A percentile compares a stretch with the other conserved stretches of the same genome.
Conservation (phyloP, 169 alveolate genomes). For the Plasmodium gallinaceum region DNA sequence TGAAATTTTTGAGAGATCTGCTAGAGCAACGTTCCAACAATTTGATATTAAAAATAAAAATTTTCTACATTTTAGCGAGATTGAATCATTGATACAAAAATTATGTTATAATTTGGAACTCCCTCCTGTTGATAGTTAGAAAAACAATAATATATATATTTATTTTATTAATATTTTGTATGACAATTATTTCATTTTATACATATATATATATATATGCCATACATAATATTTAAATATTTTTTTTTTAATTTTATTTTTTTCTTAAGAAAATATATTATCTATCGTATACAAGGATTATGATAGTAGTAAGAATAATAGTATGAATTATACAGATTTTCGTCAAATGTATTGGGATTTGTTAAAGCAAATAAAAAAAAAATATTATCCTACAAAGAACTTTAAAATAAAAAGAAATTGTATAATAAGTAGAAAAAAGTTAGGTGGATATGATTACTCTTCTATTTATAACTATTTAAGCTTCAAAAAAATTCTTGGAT, state of each 20-base stretch:
- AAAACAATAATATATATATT: neutral
- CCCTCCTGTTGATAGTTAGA: slow-evolving; percentile 75
- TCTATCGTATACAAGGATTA: slow-evolving; percentile 74
- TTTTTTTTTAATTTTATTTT: neutral
- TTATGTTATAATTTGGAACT: slow-evolving; percentile 63
- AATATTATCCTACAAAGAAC: slow-evolving; percentile 72
- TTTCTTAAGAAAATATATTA: slow-evolving; percentile 37
- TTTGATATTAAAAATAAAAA: slow-evolving; percentile 73
- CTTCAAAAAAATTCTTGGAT: slow-evolving; percentile 82
- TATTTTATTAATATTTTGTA: neutral
- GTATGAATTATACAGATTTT: slow-evolving; percentile 74
- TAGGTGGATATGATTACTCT: slow-evolving; percentile 71
- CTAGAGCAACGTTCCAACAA: slow-evolving; percentile 76
- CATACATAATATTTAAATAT: neutral
- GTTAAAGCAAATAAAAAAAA: slow-evolving; percentile 63
- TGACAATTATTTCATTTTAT: neutral
- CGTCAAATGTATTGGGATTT: slow-evolving; percentile 77
- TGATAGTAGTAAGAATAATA: slow-evolving; percentile 72
- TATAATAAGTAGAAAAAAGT: slow-evolving; percentile 68
- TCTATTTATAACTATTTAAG: slow-evolving; percentile 74
- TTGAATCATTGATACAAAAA: slow-evolving; percentile 71
- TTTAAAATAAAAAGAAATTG: slow-evolving; percentile 76
- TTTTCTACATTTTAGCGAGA: slow-evolving; percentile 71
- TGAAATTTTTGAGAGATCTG: slow-evolving; percentile 73
- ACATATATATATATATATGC: neutral